Evolutionary conservation across 441 rosid genomes (phyloP).

Genomic region (Capsella rubella): DNA sequence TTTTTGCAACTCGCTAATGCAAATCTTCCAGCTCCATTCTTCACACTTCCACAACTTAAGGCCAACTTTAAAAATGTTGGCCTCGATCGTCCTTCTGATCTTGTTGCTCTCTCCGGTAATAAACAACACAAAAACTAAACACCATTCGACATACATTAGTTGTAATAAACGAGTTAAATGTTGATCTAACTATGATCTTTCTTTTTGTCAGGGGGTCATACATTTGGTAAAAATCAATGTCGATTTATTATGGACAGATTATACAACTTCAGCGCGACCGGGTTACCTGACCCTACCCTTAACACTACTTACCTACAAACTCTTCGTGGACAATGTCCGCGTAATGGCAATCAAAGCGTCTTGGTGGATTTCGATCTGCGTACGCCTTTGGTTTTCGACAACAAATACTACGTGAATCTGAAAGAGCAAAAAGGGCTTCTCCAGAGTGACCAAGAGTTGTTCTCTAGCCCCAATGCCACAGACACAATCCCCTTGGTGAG

Average conservation of each 20-base stretch:
- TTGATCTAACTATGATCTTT: background rate
- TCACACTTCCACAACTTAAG: slow-evolving; percentile 43
- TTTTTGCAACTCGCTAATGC: slow-evolving; percentile 46
- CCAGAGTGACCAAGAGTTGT: slow-evolving; percentile 56
- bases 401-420: slow-evolving; percentile 61
- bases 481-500: slow-evolving; percentile 52
- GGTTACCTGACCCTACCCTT: slow-evolving; percentile 59
- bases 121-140: background rate
- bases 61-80: slow-evolving; percentile 52
- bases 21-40: slow-evolving; percentile 47
- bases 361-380: slow-evolving; percentile 53
- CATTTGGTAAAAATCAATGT: slow-evolving; percentile 70
- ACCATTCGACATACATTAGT: background rate
- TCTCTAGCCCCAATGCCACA: slow-evolving; percentile 45
- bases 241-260: slow-evolving; percentile 45
- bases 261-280: slow-evolving; percentile 55
- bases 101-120: slow-evolving; percentile 71
- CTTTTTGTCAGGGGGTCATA: slow-evolving; percentile 60
- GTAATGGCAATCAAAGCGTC: slow-evolving; percentile 48
- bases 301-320: slow-evolving; percentile 48
- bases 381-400: slow-evolving; percentile 59
- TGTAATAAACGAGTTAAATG: background rate
- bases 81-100: slow-evolving; percentile 53
- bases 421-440: slow-evolving; percentile 52
- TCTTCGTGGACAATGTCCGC: slow-evolving; percentile 55